phyloP scores from a whole-genome alignment of 345 rosid species.

The Brassica juncea region DNA sequence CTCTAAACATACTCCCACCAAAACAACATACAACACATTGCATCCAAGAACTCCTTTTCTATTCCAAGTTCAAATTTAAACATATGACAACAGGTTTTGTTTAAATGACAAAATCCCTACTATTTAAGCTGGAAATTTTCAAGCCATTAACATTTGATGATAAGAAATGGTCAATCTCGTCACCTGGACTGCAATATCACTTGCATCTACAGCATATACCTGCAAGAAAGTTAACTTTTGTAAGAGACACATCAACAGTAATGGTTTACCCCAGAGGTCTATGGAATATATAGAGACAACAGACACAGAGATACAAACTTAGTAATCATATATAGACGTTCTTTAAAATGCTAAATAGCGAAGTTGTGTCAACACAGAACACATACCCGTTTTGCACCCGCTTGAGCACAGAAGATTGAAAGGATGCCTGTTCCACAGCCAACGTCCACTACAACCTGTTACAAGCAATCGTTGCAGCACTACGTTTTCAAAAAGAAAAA shows the following conservation, averaged over 20 bases:
- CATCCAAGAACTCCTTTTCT: not conserved
- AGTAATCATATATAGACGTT: not conserved
- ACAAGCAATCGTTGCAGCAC: constrained; percentile 30
- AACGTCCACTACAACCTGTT: constrained; percentile 95
- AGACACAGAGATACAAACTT: not conserved
- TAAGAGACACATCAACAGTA: constrained; percentile 15
- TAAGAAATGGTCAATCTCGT: not conserved
- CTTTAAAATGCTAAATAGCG: not conserved
- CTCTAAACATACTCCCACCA: not conserved
- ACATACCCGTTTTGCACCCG: constrained; percentile 95
- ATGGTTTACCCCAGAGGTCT: constrained; percentile 10
- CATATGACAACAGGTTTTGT: not conserved
- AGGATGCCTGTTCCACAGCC: constrained; percentile 99
- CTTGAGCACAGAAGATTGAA: constrained; percentile 97
- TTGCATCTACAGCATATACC: constrained; percentile 99
- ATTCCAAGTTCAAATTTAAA: constrained; percentile 5
- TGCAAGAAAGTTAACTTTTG: constrained; percentile 37
- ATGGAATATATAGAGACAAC: constrained; percentile 1
- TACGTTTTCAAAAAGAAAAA: not conserved
- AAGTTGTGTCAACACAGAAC: not conserved
- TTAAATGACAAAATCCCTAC: not conserved
- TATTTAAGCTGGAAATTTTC: not conserved
- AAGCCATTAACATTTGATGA: constrained; percentile 6
- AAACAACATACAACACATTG: not conserved
- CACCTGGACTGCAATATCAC: constrained; percentile 94